Percentiles rank a stretch among this genome's conserved stretches.
Conservation (phyloP, 169 alveolate genomes). For the Plasmodium vinckei region DNA sequence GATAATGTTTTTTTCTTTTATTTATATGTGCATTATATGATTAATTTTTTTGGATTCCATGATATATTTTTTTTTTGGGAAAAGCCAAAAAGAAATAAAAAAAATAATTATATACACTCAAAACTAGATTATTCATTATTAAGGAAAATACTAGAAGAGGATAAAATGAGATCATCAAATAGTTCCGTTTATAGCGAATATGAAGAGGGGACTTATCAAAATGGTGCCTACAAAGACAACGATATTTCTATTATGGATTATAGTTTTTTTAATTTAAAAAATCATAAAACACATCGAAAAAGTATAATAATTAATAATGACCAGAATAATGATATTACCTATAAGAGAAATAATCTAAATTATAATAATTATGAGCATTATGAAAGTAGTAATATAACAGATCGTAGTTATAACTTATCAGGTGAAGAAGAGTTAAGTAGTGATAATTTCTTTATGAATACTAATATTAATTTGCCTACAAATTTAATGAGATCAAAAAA, state of each 20-base stretch:
- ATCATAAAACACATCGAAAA: neutral
- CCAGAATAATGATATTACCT: neutral
- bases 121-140: neutral
- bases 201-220: too few relatives aligned
- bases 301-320: slow-evolving; percentile 3
- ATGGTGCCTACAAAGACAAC: neutral
- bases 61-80: slow-evolving; percentile 70
- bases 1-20: slow-evolving; percentile 55
- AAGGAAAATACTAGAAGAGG: neutral
- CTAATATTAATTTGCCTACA: slow-evolving; percentile 3
- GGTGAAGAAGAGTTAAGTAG: neutral
- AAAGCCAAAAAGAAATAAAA: slow-evolving; percentile 23
- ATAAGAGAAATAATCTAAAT: neutral
- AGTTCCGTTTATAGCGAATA: slow-evolving; percentile 1
- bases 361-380: neutral
- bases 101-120: neutral
- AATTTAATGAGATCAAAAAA: slow-evolving; percentile 32
- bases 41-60: slow-evolving; percentile 30
- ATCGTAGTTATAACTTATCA: neutral
- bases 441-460: neutral
- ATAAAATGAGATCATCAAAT: neutral
- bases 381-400: neutral
- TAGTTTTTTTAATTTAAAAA: neutral
- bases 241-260: neutral
- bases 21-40: slow-evolving; percentile 40